Evolutionary conservation across 2,329 filamentous ascomycete species (phyloP), one percentile per base, ranked within the genome.

Genomic region (Diplodia mutila): DNA sequence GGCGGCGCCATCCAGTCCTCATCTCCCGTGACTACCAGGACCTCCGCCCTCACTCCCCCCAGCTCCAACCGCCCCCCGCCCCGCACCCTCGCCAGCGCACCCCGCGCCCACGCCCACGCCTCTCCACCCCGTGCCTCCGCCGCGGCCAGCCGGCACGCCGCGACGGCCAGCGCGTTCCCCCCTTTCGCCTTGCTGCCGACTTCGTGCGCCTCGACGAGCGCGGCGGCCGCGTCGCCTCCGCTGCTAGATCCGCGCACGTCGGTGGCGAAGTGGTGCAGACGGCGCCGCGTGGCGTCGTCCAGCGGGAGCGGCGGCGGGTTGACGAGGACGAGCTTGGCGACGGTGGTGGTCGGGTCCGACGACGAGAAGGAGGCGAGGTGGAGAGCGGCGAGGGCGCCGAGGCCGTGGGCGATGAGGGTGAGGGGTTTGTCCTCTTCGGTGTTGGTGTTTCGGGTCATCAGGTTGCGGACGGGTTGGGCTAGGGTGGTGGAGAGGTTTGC

Each of bases 21-120:
- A 18, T 85, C 79, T 0, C 78, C 74, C 0, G 84, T 84, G 0
- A 81, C 82, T 1, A 86, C 68, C 51, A 86, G 70, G 4, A 84
- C 32, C 8, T 34, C 32, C 8, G 32, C 32, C 32, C 32, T 7
- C 32, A 34, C 32, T 2, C 11, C 2, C 9, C 3, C 32, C 32
- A 34, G 8, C 32, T 32, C 32, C 11, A 11, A 34, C 32, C 32
- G 32, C 11, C 9, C 32, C 32, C 11, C 9, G 1, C 3, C 32
- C 11, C 1, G 8, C 32, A 9, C 32, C 32, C 32, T 34, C 32
- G 32, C 32, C 32, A 34, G 32, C 32, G 32, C 32, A 12, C 32
- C 32, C 32, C 32, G 11, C 32, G 8, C 32, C 32, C 32, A 12
- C 32, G 32, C 32, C 32, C 32, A 34, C 32, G 32, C 32, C 9